Evolutionary conservation across 2,329 filamentous ascomycete species (phyloP), one percentile per base, ranked within the genome.

Genomic region (Didymosphaeria variabile): DNA sequence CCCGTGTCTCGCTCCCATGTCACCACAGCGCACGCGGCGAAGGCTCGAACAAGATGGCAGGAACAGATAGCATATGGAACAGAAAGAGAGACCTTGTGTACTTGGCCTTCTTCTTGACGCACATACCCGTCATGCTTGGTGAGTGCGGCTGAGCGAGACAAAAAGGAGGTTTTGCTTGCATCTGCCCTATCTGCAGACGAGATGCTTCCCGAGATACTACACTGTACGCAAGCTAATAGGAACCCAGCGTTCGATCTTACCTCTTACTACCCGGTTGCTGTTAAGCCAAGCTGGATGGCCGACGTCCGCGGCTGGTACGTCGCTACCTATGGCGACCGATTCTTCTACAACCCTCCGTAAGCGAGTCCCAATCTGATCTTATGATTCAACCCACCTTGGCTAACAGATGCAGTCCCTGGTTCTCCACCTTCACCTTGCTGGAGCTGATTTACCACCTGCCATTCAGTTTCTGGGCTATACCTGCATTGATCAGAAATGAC

Each of bases 101-200:
- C 67, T 79, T 90, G 5, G 66, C 83, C 42, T 90, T 90, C 79
- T 91, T 91, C 76, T 58, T 81, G 55, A 83, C 86, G 23, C 87
- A 90, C 69, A 73, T 90, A 36, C 86, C 87, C 0, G 80, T 90
- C 42, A 86, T 90, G 77, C 83, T 90, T 64, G 76, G 88, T 89
- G 58, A 53, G 65, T 68, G 52, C 42, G 60, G 36, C 61, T 51
- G 45, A 17, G 36, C 57, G 21, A 32, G 15, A 8, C 21, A 26
- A 19, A 53, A 44, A 55, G 19, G 32, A 32, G 45, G 45, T 29
- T 47, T 29, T n/a, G n/a, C n/a, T 40, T 17, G 17, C 15, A 29
- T 8, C 17, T 40, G 2, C 26, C 12, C n/a, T 38, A 4, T 52
- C 19, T 45, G n/a, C n/a, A n/a, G n/a, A n/a, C n/a, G n/a, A n/a